Evolutionary conservation across 2,329 filamentous ascomycete genomes (phyloP).

Genomic region (Pseudocercospora eumusae): DNA sequence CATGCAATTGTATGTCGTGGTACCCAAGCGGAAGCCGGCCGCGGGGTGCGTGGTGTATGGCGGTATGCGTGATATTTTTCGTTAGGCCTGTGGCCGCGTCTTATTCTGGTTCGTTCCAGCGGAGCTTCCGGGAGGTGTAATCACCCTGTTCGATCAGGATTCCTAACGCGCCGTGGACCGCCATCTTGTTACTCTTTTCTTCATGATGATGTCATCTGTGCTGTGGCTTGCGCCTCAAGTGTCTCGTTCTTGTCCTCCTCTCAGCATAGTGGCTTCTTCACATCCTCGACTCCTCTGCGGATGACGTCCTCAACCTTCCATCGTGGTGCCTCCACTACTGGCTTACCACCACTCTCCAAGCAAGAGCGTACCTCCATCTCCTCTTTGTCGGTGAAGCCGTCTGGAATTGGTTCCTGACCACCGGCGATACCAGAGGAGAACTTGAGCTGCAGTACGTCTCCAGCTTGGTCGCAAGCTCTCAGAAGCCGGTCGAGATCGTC

Average conservation of each 20-base stretch:
- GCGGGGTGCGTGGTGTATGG: slow-evolving; percentile 7
- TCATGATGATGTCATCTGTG: slow-evolving; percentile 1
- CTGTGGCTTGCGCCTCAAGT: slow-evolving; percentile 7
- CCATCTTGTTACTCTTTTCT: background rate
- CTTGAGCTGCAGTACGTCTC: slow-evolving; percentile 89
- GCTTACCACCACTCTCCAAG: slow-evolving; percentile 52
- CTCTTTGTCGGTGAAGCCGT: slow-evolving; percentile 69
- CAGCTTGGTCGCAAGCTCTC: slow-evolving; percentile 86
- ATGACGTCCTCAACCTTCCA: slow-evolving; percentile 79
- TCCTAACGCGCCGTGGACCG: background rate
- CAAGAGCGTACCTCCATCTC: slow-evolving; percentile 64
- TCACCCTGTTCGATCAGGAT: background rate
- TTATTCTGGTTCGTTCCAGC: background rate
- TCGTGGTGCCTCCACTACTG: slow-evolving; percentile 64
- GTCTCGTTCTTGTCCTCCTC: background rate
- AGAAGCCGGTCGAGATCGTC: slow-evolving; percentile 92
- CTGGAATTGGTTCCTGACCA: slow-evolving; percentile 74
- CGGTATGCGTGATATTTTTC: slow-evolving; percentile 2
- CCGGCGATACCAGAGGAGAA: slow-evolving; percentile 96
- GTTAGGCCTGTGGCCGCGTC: slow-evolving; percentile 12
- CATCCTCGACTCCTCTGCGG: slow-evolving; percentile 70
- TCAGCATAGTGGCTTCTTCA: slow-evolving; percentile 63
- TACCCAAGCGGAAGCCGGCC: slow-evolving; percentile 11
- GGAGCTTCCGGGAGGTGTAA: background rate
- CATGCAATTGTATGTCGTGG: slow-evolving; percentile 9